Conservation (phyloP, 345 rosid species). For the Lepidium africanum region DNA sequence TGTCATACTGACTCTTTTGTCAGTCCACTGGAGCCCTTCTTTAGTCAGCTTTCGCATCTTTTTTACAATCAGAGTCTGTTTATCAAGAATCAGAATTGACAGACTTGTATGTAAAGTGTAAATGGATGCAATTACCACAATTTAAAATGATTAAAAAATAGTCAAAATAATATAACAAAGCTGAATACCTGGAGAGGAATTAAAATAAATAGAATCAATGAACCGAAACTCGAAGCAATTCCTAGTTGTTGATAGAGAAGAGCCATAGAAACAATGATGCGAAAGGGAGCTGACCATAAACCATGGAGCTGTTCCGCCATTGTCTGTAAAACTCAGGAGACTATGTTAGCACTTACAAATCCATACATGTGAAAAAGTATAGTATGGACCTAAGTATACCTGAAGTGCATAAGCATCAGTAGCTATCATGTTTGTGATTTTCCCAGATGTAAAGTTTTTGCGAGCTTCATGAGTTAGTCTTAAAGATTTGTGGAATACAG, state of each 20-base stretch:
- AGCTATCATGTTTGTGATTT: constrained; percentile 90
- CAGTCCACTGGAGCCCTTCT: constrained; percentile 91
- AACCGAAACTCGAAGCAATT: constrained; percentile 83
- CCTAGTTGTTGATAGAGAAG: constrained; percentile 88
- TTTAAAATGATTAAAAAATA: neutral
- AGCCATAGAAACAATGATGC: constrained; percentile 67
- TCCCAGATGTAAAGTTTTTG: constrained; percentile 77
- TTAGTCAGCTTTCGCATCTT: constrained; percentile 80
- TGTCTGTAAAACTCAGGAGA: constrained; percentile 43
- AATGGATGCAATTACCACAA: neutral
- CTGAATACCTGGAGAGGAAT: constrained; percentile 69
- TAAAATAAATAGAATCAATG: constrained; percentile 64
- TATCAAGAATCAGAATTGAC: neutral
- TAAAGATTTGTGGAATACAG: constrained; percentile 79
- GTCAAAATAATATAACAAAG: neutral
- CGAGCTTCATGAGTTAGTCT: constrained; percentile 84
- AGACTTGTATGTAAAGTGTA: neutral
- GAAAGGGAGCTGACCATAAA: constrained; percentile 96
- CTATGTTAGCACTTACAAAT: neutral
- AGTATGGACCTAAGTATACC: constrained; percentile 29
- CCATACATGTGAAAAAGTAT: neutral
- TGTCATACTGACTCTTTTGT: constrained; percentile 80
- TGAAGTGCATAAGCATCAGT: constrained; percentile 90
- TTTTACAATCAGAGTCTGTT: constrained; percentile 72
- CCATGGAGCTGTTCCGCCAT: constrained; percentile 75